These are phyloP conservation scores for Pythium folliculosum DNA, from an alignment of 352 stramenopile species.

Conservation along the genomic window DNA sequence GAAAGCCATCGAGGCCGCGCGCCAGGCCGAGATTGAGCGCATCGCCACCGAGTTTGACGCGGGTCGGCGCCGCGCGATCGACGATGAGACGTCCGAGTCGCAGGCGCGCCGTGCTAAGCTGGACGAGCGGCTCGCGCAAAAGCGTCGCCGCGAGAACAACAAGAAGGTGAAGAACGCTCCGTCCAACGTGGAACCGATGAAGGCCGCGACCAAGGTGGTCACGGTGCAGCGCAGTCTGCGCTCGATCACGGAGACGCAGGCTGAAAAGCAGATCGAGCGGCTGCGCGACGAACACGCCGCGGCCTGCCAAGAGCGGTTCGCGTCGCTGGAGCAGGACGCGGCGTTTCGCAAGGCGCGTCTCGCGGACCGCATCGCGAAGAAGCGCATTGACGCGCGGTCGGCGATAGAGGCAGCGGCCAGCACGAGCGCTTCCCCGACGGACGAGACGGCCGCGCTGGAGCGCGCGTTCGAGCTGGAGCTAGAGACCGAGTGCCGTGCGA, in stretches of 20 bases:
- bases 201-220: constrained; percentile 7
- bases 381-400: constrained; percentile 15
- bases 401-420: neutral
- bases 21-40: constrained; percentile 31
- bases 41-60: constrained; percentile 30
- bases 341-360: constrained; percentile 32
- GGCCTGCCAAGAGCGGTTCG: constrained; percentile 29
- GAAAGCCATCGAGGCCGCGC: constrained; percentile 29
- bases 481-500: constrained; percentile 30
- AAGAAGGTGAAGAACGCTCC: constrained; percentile 2
- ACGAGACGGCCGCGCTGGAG: constrained; percentile 3
- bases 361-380: constrained; percentile 35
- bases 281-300: constrained; percentile 34
- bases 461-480: constrained; percentile 17
- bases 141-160: neutral
- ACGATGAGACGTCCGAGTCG: constrained; percentile 4
- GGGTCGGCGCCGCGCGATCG: neutral
- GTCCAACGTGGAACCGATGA: neutral
- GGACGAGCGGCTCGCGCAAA: constrained; percentile 17
- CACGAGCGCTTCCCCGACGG: neutral
- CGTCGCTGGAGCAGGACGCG: constrained; percentile 32
- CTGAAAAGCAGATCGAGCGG: constrained; percentile 32
- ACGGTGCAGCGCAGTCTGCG: constrained; percentile 10
- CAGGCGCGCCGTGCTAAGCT: constrained; percentile 12
- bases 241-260: constrained; percentile 18